Evolutionary conservation across 164 flowering plant species (phyloP), one percentile per base, ranked within the genome.

Genomic region (Chloranthus sessilifolius): DNA sequence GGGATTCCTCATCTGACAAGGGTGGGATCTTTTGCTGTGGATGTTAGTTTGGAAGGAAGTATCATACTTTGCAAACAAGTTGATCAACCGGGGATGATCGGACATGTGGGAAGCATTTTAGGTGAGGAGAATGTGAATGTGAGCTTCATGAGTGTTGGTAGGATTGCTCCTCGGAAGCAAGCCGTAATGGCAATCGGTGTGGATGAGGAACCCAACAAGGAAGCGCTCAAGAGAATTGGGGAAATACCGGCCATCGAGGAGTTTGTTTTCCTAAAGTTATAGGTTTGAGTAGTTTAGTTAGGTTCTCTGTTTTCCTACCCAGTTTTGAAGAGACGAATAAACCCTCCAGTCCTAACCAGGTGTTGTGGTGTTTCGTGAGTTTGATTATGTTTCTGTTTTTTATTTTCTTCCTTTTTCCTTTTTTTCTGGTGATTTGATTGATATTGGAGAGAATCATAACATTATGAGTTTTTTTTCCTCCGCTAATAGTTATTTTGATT

Each of bases 1-100:
- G 85, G 95, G 45, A 47, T 81, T 27, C 91, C 97, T 11, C 89
- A 81, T 57, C 48, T 90, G 72, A 90, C 91, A 17, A 82, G 65
- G 70, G 91, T 90, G 1, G 97, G 97, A 36, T 74, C 95, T 2
- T 90, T 87, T 55, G 91, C 79, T 12, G 94, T 90, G 24, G 90
- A 87, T 56, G 95, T 87, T 58, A 84, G 85, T 44, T 61, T 90
- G 66, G 97, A 90, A 56, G 95, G 95, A 3, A 90, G 79, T 59
- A 60, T 87, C 14, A 79, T 90, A 12, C 77, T 90, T 8, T 90
- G 97, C 80, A 79, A 86, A 52, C 97, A 90, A 52, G 89, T 87
- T 12, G 97, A 90, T 66, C 95, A 90, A 58, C 97, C 95, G 0
- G 95, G 92, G 6, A 78, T 87, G 85, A 87, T 87, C 25, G 95